Evolutionary conservation across 1,284 basidiomycete genomes (phyloP), one percentile per base, ranked within the genome.

Genomic region (Fomes fomentarius): DNA sequence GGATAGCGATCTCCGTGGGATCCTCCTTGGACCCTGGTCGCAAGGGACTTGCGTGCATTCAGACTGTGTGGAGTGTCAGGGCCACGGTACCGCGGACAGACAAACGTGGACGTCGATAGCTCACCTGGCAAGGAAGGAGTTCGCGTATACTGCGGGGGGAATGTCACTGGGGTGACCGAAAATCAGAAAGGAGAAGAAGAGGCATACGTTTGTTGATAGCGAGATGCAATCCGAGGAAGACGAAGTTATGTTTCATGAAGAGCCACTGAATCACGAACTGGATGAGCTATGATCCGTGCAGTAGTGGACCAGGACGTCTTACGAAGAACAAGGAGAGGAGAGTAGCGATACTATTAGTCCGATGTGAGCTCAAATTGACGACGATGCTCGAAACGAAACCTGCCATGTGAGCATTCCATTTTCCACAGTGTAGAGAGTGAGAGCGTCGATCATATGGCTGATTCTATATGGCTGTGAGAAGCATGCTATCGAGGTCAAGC

Each of bases 141-240:
- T 65, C 4, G 64, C 59, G 42, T 66, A 67, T 5, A 62, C 65
- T 67, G 39, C 30, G 30, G 33, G 6, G 30, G 22, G 25, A 22
- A n/a, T 15, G 15, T 33, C 21, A 44, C 19, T 22, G 26, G 47
- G 33, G 14, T 3, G 35, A 37, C 15, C n/a, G 15, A 15, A 17
- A 3, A 3, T 8, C 11, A 24, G 38, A 21, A 24, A 7, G 6
- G 24, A 24, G 4, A 22, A 17, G 21, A 4, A 1, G 21, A 22
- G 38, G 48, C 65, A 25, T 50, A 68, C 66, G 61, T 50, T 68
- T 68, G 37, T 63, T 63, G 53, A 66, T 68, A 15, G 56, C 58
- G 2, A 66, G 53, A 34, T 64, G 62, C 43, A 68, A 34, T 11
- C 59, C 60, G 31, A 68, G 46, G 41, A 65, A 68, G 8, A 60